These are phyloP conservation scores for Sesbania bispinosa DNA, from an alignment of 306 rosid genomes.

Conservation along the genomic window DNA sequence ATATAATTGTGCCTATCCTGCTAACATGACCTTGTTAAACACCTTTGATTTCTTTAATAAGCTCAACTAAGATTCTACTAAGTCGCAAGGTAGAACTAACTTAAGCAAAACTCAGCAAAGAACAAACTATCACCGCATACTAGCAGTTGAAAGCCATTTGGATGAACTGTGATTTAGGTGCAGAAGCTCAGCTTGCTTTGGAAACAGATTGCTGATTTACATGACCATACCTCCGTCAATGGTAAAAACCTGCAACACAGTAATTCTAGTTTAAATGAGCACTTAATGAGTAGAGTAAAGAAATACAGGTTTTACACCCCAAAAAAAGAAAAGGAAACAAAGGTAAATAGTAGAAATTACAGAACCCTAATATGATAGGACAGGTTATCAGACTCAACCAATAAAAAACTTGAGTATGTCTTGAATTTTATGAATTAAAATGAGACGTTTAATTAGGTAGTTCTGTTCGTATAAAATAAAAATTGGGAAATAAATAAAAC, in stretches of 20 bases:
- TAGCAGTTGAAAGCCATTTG: conserved; percentile 16
- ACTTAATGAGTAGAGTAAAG: not conserved
- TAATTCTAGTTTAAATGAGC: conserved; percentile 5
- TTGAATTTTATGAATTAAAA: not conserved
- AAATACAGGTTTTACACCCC: not conserved
- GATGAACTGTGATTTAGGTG: not conserved
- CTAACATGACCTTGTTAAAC: conserved; percentile 10
- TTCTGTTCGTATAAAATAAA: not conserved
- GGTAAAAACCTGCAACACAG: conserved; percentile 65
- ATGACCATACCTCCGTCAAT: conserved; percentile 97
- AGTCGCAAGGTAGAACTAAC: conserved; percentile 17
- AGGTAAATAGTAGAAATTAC: not conserved
- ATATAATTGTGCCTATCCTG: conserved; percentile 16
- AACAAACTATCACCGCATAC: conserved; percentile 20
- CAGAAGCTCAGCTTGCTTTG: not conserved
- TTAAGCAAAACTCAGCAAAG: conserved; percentile 16
- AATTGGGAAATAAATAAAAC: not conserved
- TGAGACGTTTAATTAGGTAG: not conserved
- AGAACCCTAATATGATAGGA: not conserved
- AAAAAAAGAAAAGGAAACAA: not conserved
- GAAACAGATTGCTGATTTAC: conserved; percentile 36
- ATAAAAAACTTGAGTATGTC: not conserved
- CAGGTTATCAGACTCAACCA: not conserved
- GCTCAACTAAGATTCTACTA: conserved; percentile 32
- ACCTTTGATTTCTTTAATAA: conserved; percentile 24